Percentiles rank a stretch among this genome's conserved stretches.
Evolutionary conservation across 306 rosid species (phyloP).

Genomic region (Cotoneaster glaucophyllus): DNA sequence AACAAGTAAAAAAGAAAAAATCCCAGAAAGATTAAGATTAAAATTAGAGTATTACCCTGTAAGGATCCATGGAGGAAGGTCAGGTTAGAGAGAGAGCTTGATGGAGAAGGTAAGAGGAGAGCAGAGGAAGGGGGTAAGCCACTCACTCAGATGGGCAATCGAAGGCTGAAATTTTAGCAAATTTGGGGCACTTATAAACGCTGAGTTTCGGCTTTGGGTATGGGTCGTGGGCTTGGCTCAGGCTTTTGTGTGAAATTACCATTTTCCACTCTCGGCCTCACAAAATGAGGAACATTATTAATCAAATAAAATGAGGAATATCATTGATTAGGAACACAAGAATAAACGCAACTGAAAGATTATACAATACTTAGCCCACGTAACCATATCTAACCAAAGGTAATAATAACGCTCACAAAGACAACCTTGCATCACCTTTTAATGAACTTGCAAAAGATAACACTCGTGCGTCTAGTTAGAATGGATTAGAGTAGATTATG

Average conservation of each 20-base stretch:
- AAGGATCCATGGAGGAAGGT: slow-evolving; percentile 62
- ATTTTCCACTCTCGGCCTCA: too few relatives aligned
- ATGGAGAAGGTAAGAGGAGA: neutral
- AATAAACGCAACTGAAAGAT: too few relatives aligned
- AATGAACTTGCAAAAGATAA: too few relatives aligned
- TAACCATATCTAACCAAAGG: too few relatives aligned
- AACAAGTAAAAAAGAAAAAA: neutral
- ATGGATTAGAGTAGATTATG: too few relatives aligned
- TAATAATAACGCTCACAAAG: too few relatives aligned
- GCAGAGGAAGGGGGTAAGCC: neutral
- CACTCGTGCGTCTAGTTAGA: too few relatives aligned
- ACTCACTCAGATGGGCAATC: slow-evolving; percentile 10
- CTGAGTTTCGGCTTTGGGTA: neutral
- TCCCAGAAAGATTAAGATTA: neutral
- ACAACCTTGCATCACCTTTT: too few relatives aligned
- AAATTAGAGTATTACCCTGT: slow-evolving; percentile 45
- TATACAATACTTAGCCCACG: too few relatives aligned
- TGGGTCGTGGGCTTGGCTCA: neutral
- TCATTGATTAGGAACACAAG: too few relatives aligned
- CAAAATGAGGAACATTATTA: too few relatives aligned
- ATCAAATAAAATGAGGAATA: too few relatives aligned
- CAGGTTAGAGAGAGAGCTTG: slow-evolving; percentile 2
- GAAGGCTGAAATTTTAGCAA: neutral
- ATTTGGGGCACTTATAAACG: neutral
- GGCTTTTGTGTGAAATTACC: neutral